Conservation (phyloP, 78 protist genomes). For the Isochrysis galbana region DNA sequence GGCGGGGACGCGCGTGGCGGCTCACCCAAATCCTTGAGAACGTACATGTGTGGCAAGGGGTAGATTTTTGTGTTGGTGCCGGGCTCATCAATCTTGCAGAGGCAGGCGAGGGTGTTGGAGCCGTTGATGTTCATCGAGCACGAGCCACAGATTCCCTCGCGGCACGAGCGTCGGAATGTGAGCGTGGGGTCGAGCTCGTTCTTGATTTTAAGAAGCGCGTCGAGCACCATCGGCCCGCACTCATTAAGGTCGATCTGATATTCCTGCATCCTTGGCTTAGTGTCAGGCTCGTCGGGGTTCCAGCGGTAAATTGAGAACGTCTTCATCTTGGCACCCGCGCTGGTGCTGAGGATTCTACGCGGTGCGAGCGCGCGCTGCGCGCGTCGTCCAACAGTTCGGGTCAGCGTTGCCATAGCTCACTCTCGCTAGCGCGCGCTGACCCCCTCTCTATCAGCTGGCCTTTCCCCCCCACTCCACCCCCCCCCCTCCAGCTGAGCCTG, state of each 20-base stretch:
- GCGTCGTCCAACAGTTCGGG: no score
- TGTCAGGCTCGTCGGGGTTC: slow-evolving; percentile 7
- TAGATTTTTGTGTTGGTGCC: slow-evolving; percentile 13
- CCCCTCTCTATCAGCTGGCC: no score
- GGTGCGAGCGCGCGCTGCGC: no score
- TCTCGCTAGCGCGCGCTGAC: no score
- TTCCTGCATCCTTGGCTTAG: slow-evolving; percentile 15
- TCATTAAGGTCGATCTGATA: slow-evolving; percentile 44
- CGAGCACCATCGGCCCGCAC: slow-evolving; percentile 67
- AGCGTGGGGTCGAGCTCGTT: slow-evolving; percentile 58
- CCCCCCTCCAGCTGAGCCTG: no score
- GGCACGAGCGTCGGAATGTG: slow-evolving; percentile 66
- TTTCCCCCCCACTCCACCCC: no score
- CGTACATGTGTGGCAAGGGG: slow-evolving; percentile 68
- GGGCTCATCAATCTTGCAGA: slow-evolving; percentile 1
- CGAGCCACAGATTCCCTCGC: slow-evolving; percentile 70
- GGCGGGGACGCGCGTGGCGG: not conserved
- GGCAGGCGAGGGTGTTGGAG: slow-evolving; percentile 60
- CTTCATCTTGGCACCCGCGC: no score
- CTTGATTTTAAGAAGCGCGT: slow-evolving; percentile 62
- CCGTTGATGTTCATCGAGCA: slow-evolving; percentile 68
- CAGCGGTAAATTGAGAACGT: slow-evolving; percentile 38
- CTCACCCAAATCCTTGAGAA: slow-evolving; percentile 53
- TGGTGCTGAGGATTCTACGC: no score
- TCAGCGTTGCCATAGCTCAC: no score